Evolutionary conservation across 352 stramenopile species (phyloP).

Genomic region (Globisporangium iwayamae): DNA sequence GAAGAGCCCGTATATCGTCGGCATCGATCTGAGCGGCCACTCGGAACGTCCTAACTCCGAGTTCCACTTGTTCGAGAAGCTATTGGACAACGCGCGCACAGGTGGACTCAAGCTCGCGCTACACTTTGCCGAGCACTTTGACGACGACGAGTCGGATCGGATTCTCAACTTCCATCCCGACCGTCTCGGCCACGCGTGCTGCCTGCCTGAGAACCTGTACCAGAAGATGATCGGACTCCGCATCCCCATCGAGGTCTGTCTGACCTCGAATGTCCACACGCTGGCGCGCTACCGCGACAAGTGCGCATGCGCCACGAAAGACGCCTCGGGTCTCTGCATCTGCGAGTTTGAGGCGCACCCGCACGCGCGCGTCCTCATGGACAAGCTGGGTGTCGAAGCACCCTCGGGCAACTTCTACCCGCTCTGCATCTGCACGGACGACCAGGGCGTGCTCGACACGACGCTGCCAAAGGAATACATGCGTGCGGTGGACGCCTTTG

Average conservation of each 20-base stretch:
- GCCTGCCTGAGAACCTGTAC: constrained; percentile 71
- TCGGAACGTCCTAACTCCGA: constrained; percentile 72
- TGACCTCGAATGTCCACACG: constrained; percentile 94
- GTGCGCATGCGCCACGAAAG: constrained; percentile 35
- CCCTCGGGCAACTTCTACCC: constrained; percentile 40
- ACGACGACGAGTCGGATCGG: constrained; percentile 67
- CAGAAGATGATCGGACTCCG: constrained; percentile 51
- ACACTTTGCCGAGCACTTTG: constrained; percentile 91
- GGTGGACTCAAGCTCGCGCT: constrained; percentile 84
- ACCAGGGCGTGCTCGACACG: constrained; percentile 91
- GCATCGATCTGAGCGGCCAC: constrained; percentile 86
- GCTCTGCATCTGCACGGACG: constrained; percentile 91
- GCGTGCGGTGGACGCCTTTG: constrained; percentile 73
- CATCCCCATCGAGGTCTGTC: constrained; percentile 92
- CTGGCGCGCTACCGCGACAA: constrained; percentile 69
- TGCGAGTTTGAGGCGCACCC: constrained; percentile 81
- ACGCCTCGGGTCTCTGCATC: constrained; percentile 47
- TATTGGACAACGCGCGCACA: constrained; percentile 65
- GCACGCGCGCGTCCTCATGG: constrained; percentile 54
- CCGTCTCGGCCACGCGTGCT: constrained; percentile 90
- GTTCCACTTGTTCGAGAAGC: constrained; percentile 80
- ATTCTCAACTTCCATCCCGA: constrained; percentile 90
- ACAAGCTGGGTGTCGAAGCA: constrained; percentile 12
- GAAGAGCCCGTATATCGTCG: constrained; percentile 61
- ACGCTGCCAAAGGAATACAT: constrained; percentile 87